A percentile compares a stretch with the other conserved stretches of the same genome.
Evolutionary conservation across 2,329 filamentous ascomycete genomes (phyloP).

Genomic region (Aspergillus intermedius): DNA sequence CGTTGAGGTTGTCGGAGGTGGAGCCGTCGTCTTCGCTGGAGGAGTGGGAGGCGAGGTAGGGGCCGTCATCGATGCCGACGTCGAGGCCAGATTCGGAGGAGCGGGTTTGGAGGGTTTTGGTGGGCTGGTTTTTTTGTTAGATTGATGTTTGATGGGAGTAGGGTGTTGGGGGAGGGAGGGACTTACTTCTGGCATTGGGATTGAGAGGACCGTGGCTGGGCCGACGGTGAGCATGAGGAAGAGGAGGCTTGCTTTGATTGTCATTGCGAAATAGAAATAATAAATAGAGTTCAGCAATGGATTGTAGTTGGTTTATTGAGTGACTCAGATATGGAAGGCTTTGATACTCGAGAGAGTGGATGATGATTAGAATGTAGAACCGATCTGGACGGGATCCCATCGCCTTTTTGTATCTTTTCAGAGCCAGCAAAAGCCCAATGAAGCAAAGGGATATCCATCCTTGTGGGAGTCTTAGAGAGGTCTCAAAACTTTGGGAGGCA

Average conservation of each 20-base stretch:
- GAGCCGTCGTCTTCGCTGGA: background rate
- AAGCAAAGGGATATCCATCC: background rate
- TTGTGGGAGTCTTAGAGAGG: background rate
- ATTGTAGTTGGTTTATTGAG: background rate
- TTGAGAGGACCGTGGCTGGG: slow-evolving; percentile 23
- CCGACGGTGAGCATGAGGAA: slow-evolving; percentile 24
- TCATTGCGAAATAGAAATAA: background rate
- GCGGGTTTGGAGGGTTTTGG: background rate
- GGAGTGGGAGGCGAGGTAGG: background rate
- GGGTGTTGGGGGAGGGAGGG: background rate
- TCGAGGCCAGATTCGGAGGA: slow-evolving; percentile 8
- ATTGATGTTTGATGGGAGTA: background rate
- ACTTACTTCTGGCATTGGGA: slow-evolving; percentile 19
- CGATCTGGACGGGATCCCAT: background rate
- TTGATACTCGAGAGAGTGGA: background rate
- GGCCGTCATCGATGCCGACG: background rate
- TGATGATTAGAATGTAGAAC: background rate
- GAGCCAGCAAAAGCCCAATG: background rate
- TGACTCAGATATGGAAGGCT: background rate
- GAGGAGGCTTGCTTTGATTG: slow-evolving; percentile 10
- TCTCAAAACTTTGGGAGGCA: background rate
- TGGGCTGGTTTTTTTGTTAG: slow-evolving; percentile 3
- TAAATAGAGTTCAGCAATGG: background rate
- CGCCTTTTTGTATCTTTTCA: background rate
- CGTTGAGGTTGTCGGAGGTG: background rate